phyloP scores from a whole-genome alignment of 2,329 filamentous ascomycete species.

The Arachnomyces sp. region DNA sequence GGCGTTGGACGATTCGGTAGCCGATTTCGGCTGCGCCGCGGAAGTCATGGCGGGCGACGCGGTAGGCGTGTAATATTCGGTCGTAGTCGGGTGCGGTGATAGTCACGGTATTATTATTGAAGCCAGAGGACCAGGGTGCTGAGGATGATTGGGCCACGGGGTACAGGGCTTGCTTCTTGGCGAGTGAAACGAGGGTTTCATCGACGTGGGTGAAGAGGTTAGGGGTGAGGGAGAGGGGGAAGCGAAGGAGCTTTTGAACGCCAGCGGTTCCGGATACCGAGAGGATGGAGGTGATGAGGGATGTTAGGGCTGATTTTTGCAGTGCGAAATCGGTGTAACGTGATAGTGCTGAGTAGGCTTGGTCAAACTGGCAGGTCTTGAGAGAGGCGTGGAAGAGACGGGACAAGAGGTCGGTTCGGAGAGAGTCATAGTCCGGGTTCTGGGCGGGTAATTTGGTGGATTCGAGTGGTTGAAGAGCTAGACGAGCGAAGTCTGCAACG shows the following conservation, averaged over 20 bases:
- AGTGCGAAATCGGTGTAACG: constrained; percentile 65
- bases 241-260: constrained; percentile 57
- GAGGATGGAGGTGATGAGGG: constrained; percentile 49
- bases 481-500: constrained; percentile 73
- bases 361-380: constrained; percentile 69
- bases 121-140: neutral
- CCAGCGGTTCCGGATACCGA: constrained; percentile 30
- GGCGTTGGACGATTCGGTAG: constrained; percentile 48
- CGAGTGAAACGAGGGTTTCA: constrained; percentile 64
- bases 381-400: constrained; percentile 78
- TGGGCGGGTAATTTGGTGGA: constrained; percentile 25
- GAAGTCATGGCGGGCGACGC: constrained; percentile 76
- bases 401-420: constrained; percentile 66
- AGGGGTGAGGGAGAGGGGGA: constrained; percentile 60
- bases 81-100: constrained; percentile 61
- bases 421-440: constrained; percentile 29
- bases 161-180: constrained; percentile 61
- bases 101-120: constrained; percentile 4
- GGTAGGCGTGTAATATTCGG: constrained; percentile 85
- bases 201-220: constrained; percentile 73
- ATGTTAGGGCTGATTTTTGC: constrained; percentile 63
- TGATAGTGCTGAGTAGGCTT: constrained; percentile 72
- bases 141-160: constrained; percentile 12
- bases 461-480: constrained; percentile 60
- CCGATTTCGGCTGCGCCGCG: constrained; percentile 62